Conservation (phyloP, 768 basidiomycete species). For the Suillus plorans region DNA sequence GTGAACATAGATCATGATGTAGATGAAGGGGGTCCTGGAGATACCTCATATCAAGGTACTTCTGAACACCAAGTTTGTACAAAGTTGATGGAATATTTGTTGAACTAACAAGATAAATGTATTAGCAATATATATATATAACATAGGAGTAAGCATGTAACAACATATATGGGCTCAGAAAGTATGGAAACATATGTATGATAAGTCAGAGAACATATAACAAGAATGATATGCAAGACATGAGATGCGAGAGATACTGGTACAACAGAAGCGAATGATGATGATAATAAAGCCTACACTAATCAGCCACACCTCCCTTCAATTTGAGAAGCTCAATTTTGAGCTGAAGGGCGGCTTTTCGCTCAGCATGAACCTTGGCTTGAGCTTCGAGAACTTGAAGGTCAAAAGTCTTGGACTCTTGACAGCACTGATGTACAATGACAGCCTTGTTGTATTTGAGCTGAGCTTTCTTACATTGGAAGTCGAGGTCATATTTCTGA, state of each 20-base stretch:
- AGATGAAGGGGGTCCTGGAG: background rate
- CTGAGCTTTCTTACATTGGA: background rate
- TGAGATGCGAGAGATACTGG: background rate
- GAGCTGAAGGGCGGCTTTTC: background rate
- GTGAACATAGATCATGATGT: background rate
- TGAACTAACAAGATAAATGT: background rate
- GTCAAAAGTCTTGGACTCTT: background rate
- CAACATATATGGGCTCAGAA: too few relatives aligned
- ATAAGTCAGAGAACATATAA: too few relatives aligned
- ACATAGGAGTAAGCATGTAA: background rate
- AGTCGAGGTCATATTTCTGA: too few relatives aligned
- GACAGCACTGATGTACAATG: background rate
- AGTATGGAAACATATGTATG: background rate
- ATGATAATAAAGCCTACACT: background rate
- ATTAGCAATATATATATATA: background rate
- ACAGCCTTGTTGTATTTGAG: background rate
- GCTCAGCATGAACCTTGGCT: background rate
- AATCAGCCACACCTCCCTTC: background rate
- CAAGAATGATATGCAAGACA: too few relatives aligned
- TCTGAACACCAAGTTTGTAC: background rate
- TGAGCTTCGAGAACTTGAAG: background rate
- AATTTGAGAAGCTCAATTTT: background rate
- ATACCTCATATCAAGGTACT: background rate
- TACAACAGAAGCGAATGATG: too few relatives aligned
- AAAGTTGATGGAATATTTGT: background rate